Base-by-base conservation (phyloP, 192 early-diverging fungal genomes). In the Rhizoclosmatium globosum region DNA sequence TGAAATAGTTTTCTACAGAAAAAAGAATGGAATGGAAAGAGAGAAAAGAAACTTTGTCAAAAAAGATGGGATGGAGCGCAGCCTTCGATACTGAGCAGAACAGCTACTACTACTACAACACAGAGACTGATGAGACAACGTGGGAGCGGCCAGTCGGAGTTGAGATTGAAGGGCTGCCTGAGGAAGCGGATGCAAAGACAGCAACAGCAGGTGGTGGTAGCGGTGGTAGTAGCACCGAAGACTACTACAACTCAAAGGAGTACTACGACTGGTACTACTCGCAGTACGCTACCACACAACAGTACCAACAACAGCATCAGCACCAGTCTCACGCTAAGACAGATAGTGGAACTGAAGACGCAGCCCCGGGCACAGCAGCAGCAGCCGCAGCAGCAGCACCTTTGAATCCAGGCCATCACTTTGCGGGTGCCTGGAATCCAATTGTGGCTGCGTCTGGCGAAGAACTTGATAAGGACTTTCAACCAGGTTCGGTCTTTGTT, bases 171-270 rank as follows among this genome's bases (percentile, higher is more conserved):
- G 72, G 72, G 39, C 41, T 42, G 43, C 46, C 56, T 11, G 72
- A 59, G 19, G 59, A 43, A 7, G 56, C 48, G 7, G 50, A 53
- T 9, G 70, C 46, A 42, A 47, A 46, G 1, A 21, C 50, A 15
- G 67, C 4, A 21, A 68, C 67, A 71, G 43, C 38, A 38, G 70
- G 67, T 11, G 57, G 21, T 2, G 42, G 43, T n/a, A 13, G 72
- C 44, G 44, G 1, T 15, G 61, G 44, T 11, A 41, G 42, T 58
- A 39, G 41, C 15, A 71, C 17, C 17, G 43, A 75, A 76, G 67
- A 77, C 47, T 68, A 77, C 65, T 68, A 77, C 76, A 69, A 77
- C 76, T 66, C 64, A 4, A 69, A 77, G 39, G 76, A 77, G 65
- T 68, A 77, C 58, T 21, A 21, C n/a, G 76, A 77, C 43, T 74